A percentile compares a stretch with the other conserved stretches of the same genome.
These are phyloP conservation scores for Phytophthora crassamura DNA, from an alignment of 352 stramenopile genomes.

Conservation along the genomic window DNA sequence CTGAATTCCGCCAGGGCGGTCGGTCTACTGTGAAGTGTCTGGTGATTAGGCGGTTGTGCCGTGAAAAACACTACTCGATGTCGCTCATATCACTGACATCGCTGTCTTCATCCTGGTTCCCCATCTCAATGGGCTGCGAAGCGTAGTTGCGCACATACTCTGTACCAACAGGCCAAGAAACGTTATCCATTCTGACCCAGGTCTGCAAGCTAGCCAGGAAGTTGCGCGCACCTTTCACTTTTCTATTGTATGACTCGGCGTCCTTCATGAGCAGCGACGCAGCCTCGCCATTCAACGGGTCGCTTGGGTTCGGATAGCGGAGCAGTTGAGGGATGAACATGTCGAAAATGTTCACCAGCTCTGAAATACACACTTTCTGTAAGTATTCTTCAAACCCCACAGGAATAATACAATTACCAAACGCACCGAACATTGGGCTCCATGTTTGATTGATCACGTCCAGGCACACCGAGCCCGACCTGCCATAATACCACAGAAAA, in stretches of 20 bases:
- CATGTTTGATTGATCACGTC: slow-evolving; percentile 96
- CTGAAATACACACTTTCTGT: slow-evolving; percentile 42
- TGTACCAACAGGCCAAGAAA: slow-evolving; percentile 23
- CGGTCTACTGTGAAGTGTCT: slow-evolving; percentile 33
- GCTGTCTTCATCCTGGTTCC: slow-evolving; percentile 71
- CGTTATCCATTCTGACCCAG: too few relatives aligned
- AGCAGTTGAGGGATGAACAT: slow-evolving; percentile 94
- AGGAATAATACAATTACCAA: neutral
- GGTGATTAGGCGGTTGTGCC: neutral
- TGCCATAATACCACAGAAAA: slow-evolving; percentile 23
- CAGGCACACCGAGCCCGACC: slow-evolving; percentile 92
- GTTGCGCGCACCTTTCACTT: slow-evolving; percentile 77
- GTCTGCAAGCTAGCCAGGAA: neutral
- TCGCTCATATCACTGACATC: slow-evolving; percentile 90
- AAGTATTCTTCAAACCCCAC: slow-evolving; percentile 3
- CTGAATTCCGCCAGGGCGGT: slow-evolving; percentile 20
- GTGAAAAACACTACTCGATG: slow-evolving; percentile 44
- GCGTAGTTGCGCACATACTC: slow-evolving; percentile 85
- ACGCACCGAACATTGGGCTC: slow-evolving; percentile 93
- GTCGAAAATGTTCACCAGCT: slow-evolving; percentile 94
- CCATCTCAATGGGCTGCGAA: slow-evolving; percentile 81
- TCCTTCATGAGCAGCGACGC: slow-evolving; percentile 92
- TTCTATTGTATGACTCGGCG: slow-evolving; percentile 84
- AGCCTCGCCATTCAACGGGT: slow-evolving; percentile 92
- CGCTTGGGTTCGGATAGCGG: slow-evolving; percentile 92